Percentiles rank a stretch among this genome's conserved stretches.
Conservation (phyloP, 1,284 basidiomycete species). For the Rhodotorula glutinis region DNA sequence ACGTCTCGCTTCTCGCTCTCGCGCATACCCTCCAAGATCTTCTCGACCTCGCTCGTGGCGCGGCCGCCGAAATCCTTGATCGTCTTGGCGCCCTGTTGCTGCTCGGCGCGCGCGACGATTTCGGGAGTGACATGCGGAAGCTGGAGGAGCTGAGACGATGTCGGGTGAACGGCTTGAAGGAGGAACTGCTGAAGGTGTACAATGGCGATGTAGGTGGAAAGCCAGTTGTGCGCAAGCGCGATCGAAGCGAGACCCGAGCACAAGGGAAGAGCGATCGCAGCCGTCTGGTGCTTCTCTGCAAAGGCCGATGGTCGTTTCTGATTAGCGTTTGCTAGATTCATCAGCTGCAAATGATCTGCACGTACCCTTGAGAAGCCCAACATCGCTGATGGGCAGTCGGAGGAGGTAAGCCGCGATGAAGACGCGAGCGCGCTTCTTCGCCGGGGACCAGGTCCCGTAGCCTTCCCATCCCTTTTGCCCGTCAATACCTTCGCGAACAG, state of each 20-base stretch:
- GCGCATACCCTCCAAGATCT: slow-evolving; percentile 58
- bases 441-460: slow-evolving; percentile 28
- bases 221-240: slow-evolving; percentile 82
- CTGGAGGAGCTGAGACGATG: slow-evolving; percentile 60
- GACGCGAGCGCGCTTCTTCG: slow-evolving; percentile 59
- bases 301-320: no score
- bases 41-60: slow-evolving; percentile 28
- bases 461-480: slow-evolving; percentile 39
- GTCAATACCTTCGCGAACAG: slow-evolving; percentile 47
- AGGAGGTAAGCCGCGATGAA: slow-evolving; percentile 85
- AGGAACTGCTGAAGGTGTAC: slow-evolving; percentile 82
- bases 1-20: slow-evolving; percentile 57
- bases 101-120: slow-evolving; percentile 41
- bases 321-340: no score
- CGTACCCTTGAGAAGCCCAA: slow-evolving; percentile 63
- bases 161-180: slow-evolving; percentile 74
- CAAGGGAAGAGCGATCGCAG: slow-evolving; percentile 46
- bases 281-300: slow-evolving; percentile 42
- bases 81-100: slow-evolving; percentile 52
- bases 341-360: no score
- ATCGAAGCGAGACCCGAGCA: slow-evolving; percentile 80
- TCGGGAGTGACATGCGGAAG: slow-evolving; percentile 63
- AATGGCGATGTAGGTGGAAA: slow-evolving; percentile 70
- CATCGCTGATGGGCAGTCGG: slow-evolving; percentile 62
- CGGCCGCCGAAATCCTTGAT: slow-evolving; percentile 41